Base-by-base conservation (phyloP, 164 flowering plant genomes). In the Macadamia integrifolia region DNA sequence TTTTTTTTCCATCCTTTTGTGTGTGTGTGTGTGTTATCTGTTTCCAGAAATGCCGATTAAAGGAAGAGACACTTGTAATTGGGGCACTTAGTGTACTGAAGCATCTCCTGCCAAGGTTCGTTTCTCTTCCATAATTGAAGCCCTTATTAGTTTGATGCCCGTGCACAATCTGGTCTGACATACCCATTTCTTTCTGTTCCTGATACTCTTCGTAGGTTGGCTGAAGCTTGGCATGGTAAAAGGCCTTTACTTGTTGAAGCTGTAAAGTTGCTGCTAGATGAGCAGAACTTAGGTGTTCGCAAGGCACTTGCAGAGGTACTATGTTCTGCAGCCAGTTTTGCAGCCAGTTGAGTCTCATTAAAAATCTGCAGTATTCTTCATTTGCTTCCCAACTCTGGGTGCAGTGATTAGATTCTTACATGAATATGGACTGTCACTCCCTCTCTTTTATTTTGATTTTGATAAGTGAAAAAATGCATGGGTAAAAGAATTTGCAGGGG, bases 31-130 rank as follows among this genome's bases (percentile, higher is more conserved):
- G 12, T 40, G 44, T 67, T 52, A 18, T 5, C 62, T 75, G 70
- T 40, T 73, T 10, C 64, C 77, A 95, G 99, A 86, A 83, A 84
- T 92, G 98, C 88, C 82, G 83, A 80, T 75, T 86, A 70, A 92
- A 89, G 71, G 98, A 95, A 81, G 96, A 92, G 66, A 75, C 83
- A 61, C 66, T 80, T 68, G 90, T 87, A 52, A 84, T 84, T 85
- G 99, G 99, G 72, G 88, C 99, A 13, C 90, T 95, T 52, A 84
- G 86, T 79, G 97, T 91, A 57, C 60, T 92, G 58, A 95, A 92
- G 82, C 98, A 92, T 82, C 96, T 95, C 14, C 75, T 95, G 75
- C 99, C 98, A 35, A 92, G 99, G 99, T 95, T 67, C 44, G 28
- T 53, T 75, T 70, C 66, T 31, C 49, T 70, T 61, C 49, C 32